A percentile compares a stretch with the other conserved stretches of the same genome.
These are phyloP conservation scores for Ascomycota sp. DNA, from an alignment of 2,329 filamentous ascomycete species.

Conservation along the genomic window DNA sequence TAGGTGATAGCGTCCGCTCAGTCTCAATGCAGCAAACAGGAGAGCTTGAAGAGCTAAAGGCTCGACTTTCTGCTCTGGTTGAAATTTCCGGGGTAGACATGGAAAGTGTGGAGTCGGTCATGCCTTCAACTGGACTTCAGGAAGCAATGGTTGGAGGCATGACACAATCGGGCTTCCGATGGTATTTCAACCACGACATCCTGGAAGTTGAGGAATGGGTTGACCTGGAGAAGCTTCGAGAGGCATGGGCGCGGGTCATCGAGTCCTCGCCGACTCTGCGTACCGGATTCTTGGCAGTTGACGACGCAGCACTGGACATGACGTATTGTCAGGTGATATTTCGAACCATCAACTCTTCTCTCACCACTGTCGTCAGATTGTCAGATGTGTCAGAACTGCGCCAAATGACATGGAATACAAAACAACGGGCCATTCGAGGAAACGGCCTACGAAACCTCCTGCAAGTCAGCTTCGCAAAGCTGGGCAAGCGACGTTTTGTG, in stretches of 20 bases:
- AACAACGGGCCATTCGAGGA: constrained; percentile 13
- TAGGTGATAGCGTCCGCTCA: neutral
- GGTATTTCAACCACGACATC: constrained; percentile 74
- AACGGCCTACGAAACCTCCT: constrained; percentile 20
- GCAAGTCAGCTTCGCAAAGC: constrained; percentile 22
- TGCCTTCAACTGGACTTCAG: constrained; percentile 65
- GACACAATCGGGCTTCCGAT: constrained; percentile 45
- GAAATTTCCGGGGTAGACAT: constrained; percentile 12
- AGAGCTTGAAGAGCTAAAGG: constrained; percentile 6
- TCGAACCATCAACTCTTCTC: constrained; percentile 5
- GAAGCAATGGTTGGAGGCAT: constrained; percentile 73
- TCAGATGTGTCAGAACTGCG: constrained; percentile 12
- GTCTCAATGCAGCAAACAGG: neutral
- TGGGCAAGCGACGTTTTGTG: constrained; percentile 17
- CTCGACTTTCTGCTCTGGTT: constrained; percentile 17
- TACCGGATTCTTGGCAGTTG: constrained; percentile 47
- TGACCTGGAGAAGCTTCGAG: constrained; percentile 31
- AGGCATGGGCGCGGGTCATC: constrained; percentile 40
- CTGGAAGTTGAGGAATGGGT: constrained; percentile 33
- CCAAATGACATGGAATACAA: constrained; percentile 15
- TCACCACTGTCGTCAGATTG: constrained; percentile 7
- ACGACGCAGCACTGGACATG: constrained; percentile 30
- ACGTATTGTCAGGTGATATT: constrained; percentile 27
- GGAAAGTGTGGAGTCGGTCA: constrained; percentile 28
- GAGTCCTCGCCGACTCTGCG: constrained; percentile 45